Evolutionary conservation across 1,284 basidiomycete species (phyloP).

Genomic region (Stygiomarasmius scandens): DNA sequence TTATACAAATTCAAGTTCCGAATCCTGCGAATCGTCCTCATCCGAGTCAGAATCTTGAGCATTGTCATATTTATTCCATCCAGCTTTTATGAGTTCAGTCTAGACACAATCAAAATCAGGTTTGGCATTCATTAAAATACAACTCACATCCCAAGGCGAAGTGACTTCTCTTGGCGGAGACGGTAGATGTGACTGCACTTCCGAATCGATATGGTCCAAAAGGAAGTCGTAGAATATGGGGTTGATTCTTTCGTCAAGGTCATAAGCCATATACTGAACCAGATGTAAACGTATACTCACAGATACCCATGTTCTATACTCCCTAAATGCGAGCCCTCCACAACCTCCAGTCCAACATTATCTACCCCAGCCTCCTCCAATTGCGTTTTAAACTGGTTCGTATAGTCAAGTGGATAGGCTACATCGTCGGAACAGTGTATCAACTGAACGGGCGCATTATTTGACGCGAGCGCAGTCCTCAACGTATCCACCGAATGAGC

Average conservation of each 20-base stretch:
- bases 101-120: too few relatives aligned
- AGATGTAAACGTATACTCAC: too few relatives aligned
- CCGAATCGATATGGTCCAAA: too few relatives aligned
- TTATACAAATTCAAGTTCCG: too few relatives aligned
- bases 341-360: neutral
- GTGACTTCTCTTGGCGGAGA: neutral
- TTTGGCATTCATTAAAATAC: too few relatives aligned
- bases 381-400: neutral
- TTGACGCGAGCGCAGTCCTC: constrained; percentile 12
- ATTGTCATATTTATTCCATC: too few relatives aligned
- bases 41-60: too few relatives aligned
- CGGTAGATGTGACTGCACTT: constrained; percentile 6
- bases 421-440: constrained; percentile 36
- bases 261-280: too few relatives aligned
- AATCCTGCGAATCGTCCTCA: too few relatives aligned
- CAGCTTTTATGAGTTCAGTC: too few relatives aligned
- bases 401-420: constrained; percentile 32
- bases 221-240: constrained; percentile 12
- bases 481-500: constrained; percentile 1
- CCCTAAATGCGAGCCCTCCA: constrained; percentile 12
- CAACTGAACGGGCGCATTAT: constrained; percentile 33
- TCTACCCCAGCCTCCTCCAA: constrained; percentile 10
- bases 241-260: constrained; percentile 14
- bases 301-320: neutral
- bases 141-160: constrained; percentile 15